A percentile compares a stretch with the other conserved stretches of the same genome.
Evolutionary conservation across 495 filamentous ascomycete genomes (phyloP).

Genomic region (Aspergillus saccharolyticus): DNA sequence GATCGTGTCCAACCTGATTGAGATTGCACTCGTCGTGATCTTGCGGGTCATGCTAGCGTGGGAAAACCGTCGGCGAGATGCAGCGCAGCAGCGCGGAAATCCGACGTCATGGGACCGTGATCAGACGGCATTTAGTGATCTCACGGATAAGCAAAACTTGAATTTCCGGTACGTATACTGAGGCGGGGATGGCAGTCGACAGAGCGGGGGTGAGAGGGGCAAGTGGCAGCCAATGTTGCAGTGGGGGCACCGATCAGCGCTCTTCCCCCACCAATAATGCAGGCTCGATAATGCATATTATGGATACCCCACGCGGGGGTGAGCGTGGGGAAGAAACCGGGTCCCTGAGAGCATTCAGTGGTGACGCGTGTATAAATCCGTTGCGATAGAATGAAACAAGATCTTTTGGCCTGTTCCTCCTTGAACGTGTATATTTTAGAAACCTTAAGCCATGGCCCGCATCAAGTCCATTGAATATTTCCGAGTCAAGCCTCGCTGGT

Average conservation of each 20-base stretch:
- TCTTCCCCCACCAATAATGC: not conserved
- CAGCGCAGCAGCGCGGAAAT: constrained; percentile 22
- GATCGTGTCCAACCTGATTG: constrained; percentile 47
- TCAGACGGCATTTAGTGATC: constrained; percentile 47
- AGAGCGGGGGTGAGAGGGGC: not conserved
- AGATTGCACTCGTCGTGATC: constrained; percentile 35
- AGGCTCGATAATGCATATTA: not conserved
- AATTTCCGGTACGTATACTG: constrained; percentile 33
- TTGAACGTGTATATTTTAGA: not conserved
- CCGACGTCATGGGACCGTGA: constrained; percentile 15
- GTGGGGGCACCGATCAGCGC: not conserved
- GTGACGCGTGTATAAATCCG: not conserved
- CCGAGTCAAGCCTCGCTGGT: constrained; percentile 72
- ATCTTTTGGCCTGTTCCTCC: not conserved
- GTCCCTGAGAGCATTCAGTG: not conserved
- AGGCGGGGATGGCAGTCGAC: not conserved
- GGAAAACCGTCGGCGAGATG: constrained; percentile 48
- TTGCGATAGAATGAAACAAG: not conserved
- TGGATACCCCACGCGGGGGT: not conserved
- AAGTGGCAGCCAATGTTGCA: not conserved
- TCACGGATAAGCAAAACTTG: constrained; percentile 51
- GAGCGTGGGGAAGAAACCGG: not conserved
- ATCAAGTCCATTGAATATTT: constrained; percentile 74
- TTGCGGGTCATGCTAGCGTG: constrained; percentile 34
- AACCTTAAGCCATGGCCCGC: constrained; percentile 53